phyloP scores from a whole-genome alignment of 2,329 filamentous ascomycete species.

The Fusarium metavorans region DNA sequence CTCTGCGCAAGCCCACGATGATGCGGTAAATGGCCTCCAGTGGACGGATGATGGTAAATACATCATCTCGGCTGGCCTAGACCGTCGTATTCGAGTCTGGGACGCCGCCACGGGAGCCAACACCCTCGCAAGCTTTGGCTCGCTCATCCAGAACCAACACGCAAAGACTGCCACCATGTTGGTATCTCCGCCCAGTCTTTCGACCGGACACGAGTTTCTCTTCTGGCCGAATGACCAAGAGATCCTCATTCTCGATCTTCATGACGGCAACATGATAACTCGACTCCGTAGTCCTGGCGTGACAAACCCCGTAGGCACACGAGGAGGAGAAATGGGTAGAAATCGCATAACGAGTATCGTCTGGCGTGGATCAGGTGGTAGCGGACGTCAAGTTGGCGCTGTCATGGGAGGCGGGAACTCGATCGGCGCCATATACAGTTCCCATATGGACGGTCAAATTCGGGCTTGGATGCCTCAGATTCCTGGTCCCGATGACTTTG shows the following conservation, averaged over 20 bases:
- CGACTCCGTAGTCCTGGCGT: slow-evolving; percentile 76
- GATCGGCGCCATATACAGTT: slow-evolving; percentile 76
- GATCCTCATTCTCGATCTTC: slow-evolving; percentile 83
- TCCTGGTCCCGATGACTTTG: slow-evolving; percentile 62
- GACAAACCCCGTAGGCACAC: slow-evolving; percentile 54
- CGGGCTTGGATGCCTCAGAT: slow-evolving; percentile 78
- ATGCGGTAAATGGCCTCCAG: slow-evolving; percentile 84
- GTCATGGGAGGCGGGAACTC: slow-evolving; percentile 70
- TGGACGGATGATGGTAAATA: slow-evolving; percentile 86
- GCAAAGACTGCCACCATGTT: slow-evolving; percentile 72
- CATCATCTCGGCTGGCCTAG: slow-evolving; percentile 85
- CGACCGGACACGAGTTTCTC: slow-evolving; percentile 71
- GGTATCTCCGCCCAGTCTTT: slow-evolving; percentile 70
- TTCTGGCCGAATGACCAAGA: slow-evolving; percentile 87
- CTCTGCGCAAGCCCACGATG: slow-evolving; percentile 77
- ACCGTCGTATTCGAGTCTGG: slow-evolving; percentile 89
- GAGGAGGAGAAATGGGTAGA: slow-evolving; percentile 66
- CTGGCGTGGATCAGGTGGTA: slow-evolving; percentile 76
- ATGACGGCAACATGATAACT: slow-evolving; percentile 79
- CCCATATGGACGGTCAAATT: slow-evolving; percentile 86
- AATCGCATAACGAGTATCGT: slow-evolving; percentile 80
- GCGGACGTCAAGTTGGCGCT: slow-evolving; percentile 66
- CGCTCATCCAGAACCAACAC: slow-evolving; percentile 80
- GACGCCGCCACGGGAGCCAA: slow-evolving; percentile 84
- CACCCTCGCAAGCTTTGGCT: slow-evolving; percentile 88